Base-by-base conservation (phyloP, 768 basidiomycete species). In the Cubamyces lactineus region DNA sequence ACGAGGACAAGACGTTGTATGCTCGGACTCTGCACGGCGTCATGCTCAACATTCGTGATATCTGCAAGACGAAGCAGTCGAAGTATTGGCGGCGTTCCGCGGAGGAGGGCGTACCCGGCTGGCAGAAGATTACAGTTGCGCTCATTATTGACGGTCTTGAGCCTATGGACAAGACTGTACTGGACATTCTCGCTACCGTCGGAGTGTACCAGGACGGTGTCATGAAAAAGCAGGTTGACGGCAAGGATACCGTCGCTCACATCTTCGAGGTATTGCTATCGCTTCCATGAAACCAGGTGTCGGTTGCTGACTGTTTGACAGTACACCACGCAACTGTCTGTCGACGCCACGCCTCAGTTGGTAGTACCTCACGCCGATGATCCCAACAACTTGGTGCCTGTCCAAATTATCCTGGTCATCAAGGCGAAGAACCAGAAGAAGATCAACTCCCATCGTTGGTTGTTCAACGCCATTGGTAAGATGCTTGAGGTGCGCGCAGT, bases 1-100 rank as follows among this genome's bases (percentile, higher is more conserved):
- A 94, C 65, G 93, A 95, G 74, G 92, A 94, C 83, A 94, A 94
- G 79, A 88, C 86, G 6, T 84, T 94, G n/a, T 92, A 94, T 70
- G 86, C 92, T 26, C 88, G 91, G 66, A 98, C 96, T 0, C 80
- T 98, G 42, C 96, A 98, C 71, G 92, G 92, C 65, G 89, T 98
- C 69, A 98, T 98, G 96, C 75, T 96, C 64, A 98, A 99, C 75
- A 96, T 98, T 63, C 91, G 96, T 66, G 91, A 98, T 69, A 98
- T 98, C 67, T 96, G 94, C 84, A 94, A 91, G 77, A 95, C 93
- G 43, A 96, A 96, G 74, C 90, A 91, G 70, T 93, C 90, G 64
- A 94, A 94, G 74, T 96, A 90, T 76, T 94, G 94, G 92, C 83
- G 88, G 46, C 82, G 86, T 61, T 83, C 82, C 53, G 88, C 92